phyloP scores from a whole-genome alignment of 2,329 filamentous ascomycete species.

The Phyllachora maydis region DNA sequence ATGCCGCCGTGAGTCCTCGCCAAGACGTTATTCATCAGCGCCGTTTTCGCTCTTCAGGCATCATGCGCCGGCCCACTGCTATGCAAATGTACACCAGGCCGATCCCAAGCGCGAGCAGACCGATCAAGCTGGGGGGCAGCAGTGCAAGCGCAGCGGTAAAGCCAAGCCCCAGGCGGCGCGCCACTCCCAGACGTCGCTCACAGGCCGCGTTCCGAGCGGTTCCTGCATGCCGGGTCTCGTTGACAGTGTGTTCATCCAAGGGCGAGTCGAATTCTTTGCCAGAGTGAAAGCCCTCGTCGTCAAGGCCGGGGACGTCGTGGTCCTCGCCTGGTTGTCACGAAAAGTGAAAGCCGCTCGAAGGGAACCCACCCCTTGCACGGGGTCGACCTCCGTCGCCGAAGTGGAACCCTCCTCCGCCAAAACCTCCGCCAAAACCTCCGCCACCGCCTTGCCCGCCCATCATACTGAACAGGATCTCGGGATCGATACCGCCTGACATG shows the following conservation, averaged over 20 bases:
- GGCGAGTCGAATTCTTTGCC: conserved; percentile 7
- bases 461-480: conserved; percentile 67
- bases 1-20: no score
- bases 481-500: conserved; percentile 48
- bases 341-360: conserved; percentile 18
- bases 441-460: conserved; percentile 47
- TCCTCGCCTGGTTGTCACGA: conserved; percentile 23
- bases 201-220: conserved; percentile 11
- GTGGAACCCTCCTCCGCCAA: conserved; percentile 33
- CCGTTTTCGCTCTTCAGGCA: no score
- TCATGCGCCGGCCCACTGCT: conserved; percentile 3
- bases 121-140: conserved; percentile 20
- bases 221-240: conserved; percentile 11
- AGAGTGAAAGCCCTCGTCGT: no score
- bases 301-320: conserved; percentile 12
- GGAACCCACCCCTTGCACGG: conserved; percentile 13
- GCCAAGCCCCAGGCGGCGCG: conserved; percentile 20
- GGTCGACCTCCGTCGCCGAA: conserved; percentile 16
- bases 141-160: conserved; percentile 22
- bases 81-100: conserved; percentile 20
- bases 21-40: no score
- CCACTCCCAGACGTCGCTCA: conserved; percentile 16
- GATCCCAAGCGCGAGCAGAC: conserved; percentile 12
- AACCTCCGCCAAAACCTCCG: conserved; percentile 28
- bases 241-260: conserved; percentile 7